Evolutionary conservation across 1,139 yeast genomes (phyloP), one percentile per base, ranked within the genome.

Genomic region (Kluyveromyces marxianus): DNA sequence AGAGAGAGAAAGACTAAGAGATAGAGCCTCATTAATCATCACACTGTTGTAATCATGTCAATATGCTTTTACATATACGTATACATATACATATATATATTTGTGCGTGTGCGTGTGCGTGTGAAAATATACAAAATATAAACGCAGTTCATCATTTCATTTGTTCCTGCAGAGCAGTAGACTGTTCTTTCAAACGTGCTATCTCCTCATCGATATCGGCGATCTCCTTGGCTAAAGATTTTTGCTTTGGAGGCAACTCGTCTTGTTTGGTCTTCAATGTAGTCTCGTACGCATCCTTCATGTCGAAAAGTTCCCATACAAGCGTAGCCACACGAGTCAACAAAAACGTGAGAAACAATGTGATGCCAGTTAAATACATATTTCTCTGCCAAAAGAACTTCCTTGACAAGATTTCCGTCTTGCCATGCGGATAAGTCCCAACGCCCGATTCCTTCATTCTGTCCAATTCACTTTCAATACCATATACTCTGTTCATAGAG

Each of bases 311-410:
- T 58, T 86, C 95, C 45, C 81, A 81, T 32, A 88, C 96, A 62
- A 90, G 73, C 3, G 79, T 72, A 63, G 85, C 88, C n/a, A 96
- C 89, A 69, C 97, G 78, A 59, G 83, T 81, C 57, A 90, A 79
- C 49, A 89, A 83, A 60, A 89, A 74, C 1, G 96, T 86, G 62
- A 92, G 72, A 66, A 94, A 94, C 65, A 94, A 75, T 3, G 97
- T 89, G 69, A 90, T 89, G 1, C 99, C 99, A 58, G 97, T 88
- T 50, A 94, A 76, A 61, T 94, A 94, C 85, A 90, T 82, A 72
- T 94, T 94, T 70, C 99, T 81, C 71, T 94, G 98, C 25, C 97
- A 88, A 62, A 90, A 89, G 68, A 94, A 94, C 62, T 90, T 77
- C 67, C 97, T 79, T 25, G 97, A 60, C 36, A 55, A 46, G 7